phyloP scores from a whole-genome alignment of 768 basidiomycete genomes.

The Naematelia encephala region DNA sequence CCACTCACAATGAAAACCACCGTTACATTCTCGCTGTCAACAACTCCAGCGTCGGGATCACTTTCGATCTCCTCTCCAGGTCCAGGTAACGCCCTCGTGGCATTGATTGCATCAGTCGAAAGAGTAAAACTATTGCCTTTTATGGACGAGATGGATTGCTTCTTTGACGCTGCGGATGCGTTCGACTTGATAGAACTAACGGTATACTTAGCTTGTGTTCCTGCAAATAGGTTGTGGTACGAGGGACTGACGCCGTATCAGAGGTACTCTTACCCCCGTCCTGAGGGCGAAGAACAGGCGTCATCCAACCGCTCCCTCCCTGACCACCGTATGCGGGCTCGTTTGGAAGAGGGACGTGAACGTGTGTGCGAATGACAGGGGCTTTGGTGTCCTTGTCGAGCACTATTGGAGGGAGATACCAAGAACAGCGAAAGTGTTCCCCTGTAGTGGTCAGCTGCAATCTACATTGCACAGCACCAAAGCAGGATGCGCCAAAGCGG shows the following conservation, averaged over 20 bases:
- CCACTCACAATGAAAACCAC: slow-evolving; percentile 63
- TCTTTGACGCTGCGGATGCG: slow-evolving; percentile 27
- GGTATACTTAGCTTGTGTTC: background rate
- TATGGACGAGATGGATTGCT: slow-evolving; percentile 5
- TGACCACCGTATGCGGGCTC: slow-evolving; percentile 46
- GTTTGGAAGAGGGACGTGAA: slow-evolving; percentile 47
- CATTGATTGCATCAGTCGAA: slow-evolving; percentile 3
- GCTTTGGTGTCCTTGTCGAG: slow-evolving; percentile 46
- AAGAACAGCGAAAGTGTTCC: slow-evolving; percentile 53
- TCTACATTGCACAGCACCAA: too few species aligned
- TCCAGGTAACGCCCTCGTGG: slow-evolving; percentile 30
- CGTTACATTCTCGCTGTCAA: slow-evolving; percentile 56
- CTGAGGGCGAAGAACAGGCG: slow-evolving; percentile 37
- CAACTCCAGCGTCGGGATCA: slow-evolving; percentile 52
- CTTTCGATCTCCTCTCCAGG: slow-evolving; percentile 48
- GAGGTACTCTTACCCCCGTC: slow-evolving; percentile 32
- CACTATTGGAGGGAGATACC: slow-evolving; percentile 46
- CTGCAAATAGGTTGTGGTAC: background rate
- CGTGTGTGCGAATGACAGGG: slow-evolving; percentile 47
- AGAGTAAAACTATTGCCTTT: background rate
- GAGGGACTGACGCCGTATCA: slow-evolving; percentile 31
- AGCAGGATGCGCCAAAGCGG: background rate
- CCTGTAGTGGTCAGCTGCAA: slow-evolving; percentile 25
- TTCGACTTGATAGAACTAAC: slow-evolving; percentile 26
- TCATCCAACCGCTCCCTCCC: slow-evolving; percentile 43